These are phyloP conservation scores for Puccinia polysora DNA, from an alignment of 1,284 basidiomycete species.

Conservation along the genomic window DNA sequence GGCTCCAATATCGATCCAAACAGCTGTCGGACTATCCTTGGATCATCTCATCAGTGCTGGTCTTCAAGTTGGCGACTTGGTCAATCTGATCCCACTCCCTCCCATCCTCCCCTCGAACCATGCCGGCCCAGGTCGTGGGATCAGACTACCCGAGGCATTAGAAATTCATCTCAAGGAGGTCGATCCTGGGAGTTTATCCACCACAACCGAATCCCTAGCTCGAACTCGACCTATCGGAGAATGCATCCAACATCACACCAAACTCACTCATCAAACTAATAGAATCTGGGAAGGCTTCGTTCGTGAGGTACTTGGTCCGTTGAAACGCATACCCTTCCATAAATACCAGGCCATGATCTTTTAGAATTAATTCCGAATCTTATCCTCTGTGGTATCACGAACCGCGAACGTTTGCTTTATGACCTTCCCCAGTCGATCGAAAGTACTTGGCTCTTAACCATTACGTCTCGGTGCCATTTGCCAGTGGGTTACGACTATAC, in stretches of 20 bases:
- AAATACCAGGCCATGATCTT: too few relatives aligned
- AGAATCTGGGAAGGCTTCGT: too few relatives aligned
- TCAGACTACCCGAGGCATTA: constrained; percentile 18
- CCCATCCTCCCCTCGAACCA: constrained; percentile 14
- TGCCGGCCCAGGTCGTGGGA: constrained; percentile 25
- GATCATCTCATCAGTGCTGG: constrained; percentile 4
- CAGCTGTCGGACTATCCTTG: constrained; percentile 5
- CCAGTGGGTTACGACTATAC: not conserved
- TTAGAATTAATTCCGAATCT: too few relatives aligned
- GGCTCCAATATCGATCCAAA: not conserved
- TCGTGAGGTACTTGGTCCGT: too few relatives aligned
- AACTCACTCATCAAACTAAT: too few relatives aligned
- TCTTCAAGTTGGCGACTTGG: not conserved
- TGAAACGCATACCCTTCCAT: too few relatives aligned
- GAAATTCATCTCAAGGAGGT: constrained; percentile 1
- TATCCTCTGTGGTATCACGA: too few relatives aligned
- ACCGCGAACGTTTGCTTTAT: too few relatives aligned
- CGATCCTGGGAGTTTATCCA: not conserved
- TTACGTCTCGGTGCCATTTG: constrained; percentile 13
- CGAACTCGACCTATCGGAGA: too few relatives aligned
- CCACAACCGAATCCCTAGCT: too few relatives aligned
- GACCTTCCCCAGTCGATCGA: constrained; percentile 19
- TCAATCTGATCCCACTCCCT: constrained; percentile 20
- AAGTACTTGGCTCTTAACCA: constrained; percentile 34
- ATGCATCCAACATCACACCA: too few relatives aligned